These are phyloP conservation scores for Grosmannia penicillata DNA, from an alignment of 2,329 filamentous ascomycete species.

Conservation along the genomic window DNA sequence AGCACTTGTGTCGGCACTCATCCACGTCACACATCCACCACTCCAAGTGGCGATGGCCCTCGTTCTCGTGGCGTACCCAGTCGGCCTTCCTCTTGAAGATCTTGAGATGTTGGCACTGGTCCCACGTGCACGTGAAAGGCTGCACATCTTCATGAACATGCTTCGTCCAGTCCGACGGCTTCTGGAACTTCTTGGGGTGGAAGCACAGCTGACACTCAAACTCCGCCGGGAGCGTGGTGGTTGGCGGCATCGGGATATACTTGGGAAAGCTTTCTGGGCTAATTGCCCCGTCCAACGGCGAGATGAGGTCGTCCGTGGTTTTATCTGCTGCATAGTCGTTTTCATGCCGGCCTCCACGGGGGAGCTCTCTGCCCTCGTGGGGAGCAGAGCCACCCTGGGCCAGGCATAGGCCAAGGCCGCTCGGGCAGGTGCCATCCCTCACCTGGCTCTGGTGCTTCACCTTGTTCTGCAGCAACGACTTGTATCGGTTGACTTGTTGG, in stretches of 20 bases:
- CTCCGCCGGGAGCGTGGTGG: constrained; percentile 61
- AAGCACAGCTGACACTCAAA: constrained; percentile 88
- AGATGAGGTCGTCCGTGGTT: constrained; percentile 40
- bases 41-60: constrained; percentile 76
- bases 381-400: constrained; percentile 51
- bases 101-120: constrained; percentile 67
- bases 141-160: constrained; percentile 90
- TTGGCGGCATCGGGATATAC: constrained; percentile 71
- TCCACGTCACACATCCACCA: constrained; percentile 79
- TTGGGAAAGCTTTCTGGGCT: constrained; percentile 60
- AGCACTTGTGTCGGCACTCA: constrained; percentile 72
- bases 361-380: constrained; percentile 43
- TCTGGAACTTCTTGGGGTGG: constrained; percentile 68
- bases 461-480: constrained; percentile 54
- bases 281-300: constrained; percentile 53
- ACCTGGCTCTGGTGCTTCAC: constrained; percentile 54
- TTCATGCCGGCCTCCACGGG: too few species aligned
- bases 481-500: constrained; percentile 69
- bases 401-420: constrained; percentile 47
- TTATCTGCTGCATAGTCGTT: too few species aligned
- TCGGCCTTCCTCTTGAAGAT: constrained; percentile 93
- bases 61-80: constrained; percentile 90
- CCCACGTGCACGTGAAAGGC: constrained; percentile 86
- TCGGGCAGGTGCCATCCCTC: constrained; percentile 38
- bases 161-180: constrained; percentile 94